These are phyloP conservation scores for Phytophthora pseudosyringae DNA, from an alignment of 352 stramenopile genomes.

Conservation along the genomic window DNA sequence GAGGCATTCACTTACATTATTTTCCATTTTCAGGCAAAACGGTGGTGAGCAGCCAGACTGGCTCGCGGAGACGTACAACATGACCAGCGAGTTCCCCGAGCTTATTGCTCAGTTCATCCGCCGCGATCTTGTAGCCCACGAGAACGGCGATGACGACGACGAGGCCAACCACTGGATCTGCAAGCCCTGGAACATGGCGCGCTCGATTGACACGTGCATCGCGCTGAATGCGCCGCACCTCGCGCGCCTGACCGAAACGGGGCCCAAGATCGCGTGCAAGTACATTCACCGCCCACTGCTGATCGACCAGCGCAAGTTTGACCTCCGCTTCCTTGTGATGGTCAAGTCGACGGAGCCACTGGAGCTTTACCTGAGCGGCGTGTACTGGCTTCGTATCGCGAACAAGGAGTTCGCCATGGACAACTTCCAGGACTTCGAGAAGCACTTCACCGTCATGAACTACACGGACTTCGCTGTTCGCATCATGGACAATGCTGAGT, in stretches of 20 bases:
- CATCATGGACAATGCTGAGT: constrained; percentile 60
- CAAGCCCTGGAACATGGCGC: constrained; percentile 70
- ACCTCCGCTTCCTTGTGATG: constrained; percentile 66
- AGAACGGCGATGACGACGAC: constrained; percentile 40
- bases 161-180: constrained; percentile 66
- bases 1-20: background rate
- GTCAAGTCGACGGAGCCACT: constrained; percentile 58
- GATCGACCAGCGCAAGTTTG: constrained; percentile 66
- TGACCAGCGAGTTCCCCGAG: constrained; percentile 59
- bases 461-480: constrained; percentile 56
- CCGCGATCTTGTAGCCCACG: constrained; percentile 36
- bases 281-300: constrained; percentile 64
- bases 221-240: constrained; percentile 53
- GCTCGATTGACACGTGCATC: constrained; percentile 63
- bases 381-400: constrained; percentile 61
- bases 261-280: constrained; percentile 61
- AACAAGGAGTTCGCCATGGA: constrained; percentile 70
- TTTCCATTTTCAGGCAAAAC: constrained; percentile 38
- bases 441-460: constrained; percentile 74
- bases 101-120: constrained; percentile 54
- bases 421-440: constrained; percentile 62
- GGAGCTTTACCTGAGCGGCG: constrained; percentile 55
- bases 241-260: constrained; percentile 54
- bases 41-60: constrained; percentile 44
- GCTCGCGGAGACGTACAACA: constrained; percentile 66